Base-by-base conservation (phyloP, 2,329 filamentous ascomycete genomes). In the Chaetothyriales sp. region DNA sequence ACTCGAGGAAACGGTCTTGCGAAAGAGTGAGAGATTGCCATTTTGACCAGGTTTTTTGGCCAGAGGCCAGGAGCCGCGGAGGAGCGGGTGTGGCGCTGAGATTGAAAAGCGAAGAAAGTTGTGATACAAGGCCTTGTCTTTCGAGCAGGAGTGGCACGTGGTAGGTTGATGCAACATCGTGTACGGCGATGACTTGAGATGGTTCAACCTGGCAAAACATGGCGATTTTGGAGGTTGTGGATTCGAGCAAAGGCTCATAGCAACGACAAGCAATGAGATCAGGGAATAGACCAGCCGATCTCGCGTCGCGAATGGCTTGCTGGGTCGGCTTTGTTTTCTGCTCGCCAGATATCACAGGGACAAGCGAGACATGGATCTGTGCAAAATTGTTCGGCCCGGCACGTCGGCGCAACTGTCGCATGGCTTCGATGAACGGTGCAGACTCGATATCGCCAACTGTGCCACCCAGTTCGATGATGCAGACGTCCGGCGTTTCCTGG, bases 321-420 rank as follows among this genome's bases (percentile, higher is more conserved):
- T 98, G 92, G 0, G 92, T 98, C 0, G 92, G 92, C 72, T 96
- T 96, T 8, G 89, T 96, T 78, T 96, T 96, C 68, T 94, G 81
- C 73, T 96, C 83, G 32, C 78, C 77, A 54, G 76, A 69, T 42
- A 83, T 77, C 32, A 90, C 77, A 1, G 89, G 92, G 32, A 96
- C 83, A 60, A 89, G 86, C 3, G 84, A 88, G 55, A 95, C 90
- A 68, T 88, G 83, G 58, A 95, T 93, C 65, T 87, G 83, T 64
- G 89, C 70, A 66, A 95, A 93, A 70, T 94, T 90, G 64, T 80
- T 77, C 63, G 79, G 80, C 59, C 84, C 85, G 20, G 78, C 80
- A 55, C 81, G 76, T 59, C 83, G 75, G 59, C 82, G 76, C 56
- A 95, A 74, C 69, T 94, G 86, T 48, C 79, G 80, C 66, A 95